Evolutionary conservation across 2,329 filamentous ascomycete genomes (phyloP).

Genomic region (Venturia effusa): DNA sequence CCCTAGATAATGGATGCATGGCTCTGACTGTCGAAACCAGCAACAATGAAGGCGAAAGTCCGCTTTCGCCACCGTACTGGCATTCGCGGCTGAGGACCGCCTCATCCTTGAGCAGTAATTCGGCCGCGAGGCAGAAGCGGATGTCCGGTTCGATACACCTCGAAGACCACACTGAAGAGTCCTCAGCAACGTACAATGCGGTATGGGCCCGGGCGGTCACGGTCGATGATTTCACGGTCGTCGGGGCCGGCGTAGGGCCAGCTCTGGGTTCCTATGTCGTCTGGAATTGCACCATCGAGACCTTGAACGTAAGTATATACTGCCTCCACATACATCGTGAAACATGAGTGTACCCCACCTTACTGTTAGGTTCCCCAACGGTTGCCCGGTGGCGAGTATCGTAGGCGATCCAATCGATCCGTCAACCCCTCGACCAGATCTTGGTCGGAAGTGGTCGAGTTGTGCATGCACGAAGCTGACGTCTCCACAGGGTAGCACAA

Average conservation of each 20-base stretch:
- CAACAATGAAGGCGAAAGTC: slow-evolving; percentile 10
- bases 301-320: slow-evolving; percentile 55
- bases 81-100: slow-evolving; percentile 28
- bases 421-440: slow-evolving; percentile 13
- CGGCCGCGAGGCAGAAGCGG: neutral
- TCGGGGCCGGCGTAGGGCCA: slow-evolving; percentile 36
- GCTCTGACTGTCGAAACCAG: slow-evolving; percentile 12
- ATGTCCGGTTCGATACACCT: slow-evolving; percentile 40
- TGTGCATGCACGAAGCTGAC: neutral
- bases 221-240: slow-evolving; percentile 51
- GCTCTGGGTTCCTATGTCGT: slow-evolving; percentile 83
- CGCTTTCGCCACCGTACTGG: slow-evolving; percentile 37
- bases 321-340: slow-evolving; percentile 1
- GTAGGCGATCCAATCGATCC: neutral
- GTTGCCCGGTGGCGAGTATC: slow-evolving; percentile 2
- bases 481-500: slow-evolving; percentile 39
- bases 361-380: neutral
- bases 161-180: slow-evolving; percentile 53
- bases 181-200: slow-evolving; percentile 44
- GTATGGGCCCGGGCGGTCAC: slow-evolving; percentile 53
- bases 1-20: slow-evolving; percentile 25
- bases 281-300: slow-evolving; percentile 84
- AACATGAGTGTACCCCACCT: neutral
- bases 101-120: slow-evolving; percentile 22
- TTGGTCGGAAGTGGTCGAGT: slow-evolving; percentile 11